phyloP scores from a whole-genome alignment of 441 rosid species.

The Gossypium aridum region DNA sequence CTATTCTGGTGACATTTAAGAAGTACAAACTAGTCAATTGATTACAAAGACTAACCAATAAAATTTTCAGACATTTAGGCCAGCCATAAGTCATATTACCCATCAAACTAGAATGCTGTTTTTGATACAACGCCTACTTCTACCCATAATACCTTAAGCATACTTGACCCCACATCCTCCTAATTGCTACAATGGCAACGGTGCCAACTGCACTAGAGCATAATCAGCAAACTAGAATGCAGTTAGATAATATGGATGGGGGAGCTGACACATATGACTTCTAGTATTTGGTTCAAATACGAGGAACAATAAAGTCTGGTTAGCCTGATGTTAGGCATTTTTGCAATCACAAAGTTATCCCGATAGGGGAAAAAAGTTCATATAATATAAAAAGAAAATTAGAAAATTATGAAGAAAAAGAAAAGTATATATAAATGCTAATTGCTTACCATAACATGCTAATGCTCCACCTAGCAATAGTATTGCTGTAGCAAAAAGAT shows the following conservation, averaged over 20 bases:
- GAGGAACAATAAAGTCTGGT: not conserved
- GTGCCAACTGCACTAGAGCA: too few species aligned
- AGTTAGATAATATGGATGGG: not conserved
- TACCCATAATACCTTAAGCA: too few species aligned
- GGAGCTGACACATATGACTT: not conserved
- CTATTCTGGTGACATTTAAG: not conserved
- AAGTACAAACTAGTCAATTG: not conserved
- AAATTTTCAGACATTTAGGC: not conserved
- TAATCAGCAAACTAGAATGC: not conserved
- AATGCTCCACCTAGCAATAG: conserved; percentile 51
- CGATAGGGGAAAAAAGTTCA: not conserved
- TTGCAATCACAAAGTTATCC: not conserved
- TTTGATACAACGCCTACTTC: too few species aligned
- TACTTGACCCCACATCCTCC: too few species aligned
- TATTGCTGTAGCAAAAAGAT: conserved; percentile 34
- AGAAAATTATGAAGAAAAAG: not conserved
- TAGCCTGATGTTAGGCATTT: not conserved
- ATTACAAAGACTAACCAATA: not conserved
- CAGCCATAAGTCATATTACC: not conserved
- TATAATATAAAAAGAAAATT: not conserved
- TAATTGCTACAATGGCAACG: too few species aligned
- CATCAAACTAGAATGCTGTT: not conserved
- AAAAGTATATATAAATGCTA: not conserved
- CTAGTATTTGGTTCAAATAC: not conserved
- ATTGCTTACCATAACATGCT: conserved; percentile 55